Base-by-base conservation (phyloP, 2,329 filamentous ascomycete species). In the Aspergillus novoparasiticus region DNA sequence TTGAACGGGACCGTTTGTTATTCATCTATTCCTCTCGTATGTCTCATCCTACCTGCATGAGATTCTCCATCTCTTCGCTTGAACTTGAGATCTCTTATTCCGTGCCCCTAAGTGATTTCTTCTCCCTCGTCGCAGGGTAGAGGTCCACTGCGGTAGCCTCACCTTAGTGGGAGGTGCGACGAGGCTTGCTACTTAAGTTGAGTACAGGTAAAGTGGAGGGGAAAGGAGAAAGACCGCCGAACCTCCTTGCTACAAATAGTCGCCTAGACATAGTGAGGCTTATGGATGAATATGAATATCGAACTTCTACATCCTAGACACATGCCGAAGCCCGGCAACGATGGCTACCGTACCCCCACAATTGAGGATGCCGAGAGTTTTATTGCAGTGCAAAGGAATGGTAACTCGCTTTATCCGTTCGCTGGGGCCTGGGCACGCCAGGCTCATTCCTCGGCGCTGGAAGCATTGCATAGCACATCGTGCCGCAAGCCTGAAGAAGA, bases 321-420 rank as follows among this genome's bases (percentile, higher is more conserved):
- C 59, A 67, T 79, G 68, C 69, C 74, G 57, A 73, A 60, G 34
- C 78, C 76, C 2, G 79, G 78, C 23, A 75, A 80, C 32, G 79
- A 82, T 43, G 79, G 80, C 4, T 82, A 79, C 68, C 75, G 78
- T 32, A 82, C 80, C 0, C 80, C 80, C 10, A 80, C 78, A 4
- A 78, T 81, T 45, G 80, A 82, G 71, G 80, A 82, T 69, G 71
- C 76, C 8, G 74, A 79, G 61, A 70, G 65, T 43, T 65, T 62
- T 23, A 63, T 72, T 34, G 65, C 70, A 1, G 58, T 58, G 19
- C 43, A 66, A 9, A 63, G 63, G 30, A 56, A 45, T n/a, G 57
- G 58, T 6, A 65, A 68, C 14, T 61, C 57, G 16, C 54, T 58
- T 9, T 66, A 64, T 36, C 57, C 61, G 19, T 63, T 64, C 10